Conservation (phyloP, 768 basidiomycete genomes). For the Mrakia gelida region DNA sequence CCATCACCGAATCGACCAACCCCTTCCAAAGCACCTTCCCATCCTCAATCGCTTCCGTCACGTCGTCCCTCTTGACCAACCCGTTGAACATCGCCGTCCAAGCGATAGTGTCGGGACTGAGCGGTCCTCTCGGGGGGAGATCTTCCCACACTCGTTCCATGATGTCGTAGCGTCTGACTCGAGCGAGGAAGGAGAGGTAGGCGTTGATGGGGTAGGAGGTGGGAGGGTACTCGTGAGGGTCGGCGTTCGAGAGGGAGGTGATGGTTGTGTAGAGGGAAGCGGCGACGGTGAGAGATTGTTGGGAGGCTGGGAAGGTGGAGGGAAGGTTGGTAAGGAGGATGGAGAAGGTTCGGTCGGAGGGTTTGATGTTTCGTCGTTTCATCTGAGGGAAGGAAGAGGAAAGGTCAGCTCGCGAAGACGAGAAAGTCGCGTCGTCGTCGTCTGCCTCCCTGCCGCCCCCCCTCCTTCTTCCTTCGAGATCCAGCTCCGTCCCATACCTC, state of each 20-base stretch:
- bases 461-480: not conserved
- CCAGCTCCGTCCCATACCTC: no score
- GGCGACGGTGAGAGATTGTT: slow-evolving; percentile 13
- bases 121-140: not conserved
- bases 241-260: slow-evolving; percentile 1
- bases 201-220: not conserved
- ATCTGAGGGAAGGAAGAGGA: slow-evolving; percentile 1
- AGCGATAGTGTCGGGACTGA: slow-evolving; percentile 6
- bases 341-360: slow-evolving; percentile 3
- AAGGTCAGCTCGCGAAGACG: not conserved
- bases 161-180: not conserved
- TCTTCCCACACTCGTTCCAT: not conserved
- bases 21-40: not conserved
- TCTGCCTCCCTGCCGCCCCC: not conserved
- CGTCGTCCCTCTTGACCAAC: slow-evolving; percentile 5
- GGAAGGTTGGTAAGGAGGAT: slow-evolving; percentile 8
- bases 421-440: not conserved
- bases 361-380: slow-evolving; percentile 12
- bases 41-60: slow-evolving; percentile 4
- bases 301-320: not conserved
- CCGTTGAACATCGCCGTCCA: slow-evolving; percentile 12
- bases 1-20: slow-evolving; percentile 6
- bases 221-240: not conserved
- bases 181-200: slow-evolving; percentile 17
- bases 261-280: slow-evolving; percentile 8